phyloP scores from a whole-genome alignment of 257 asterid genomes.

The Solanum piurae region DNA sequence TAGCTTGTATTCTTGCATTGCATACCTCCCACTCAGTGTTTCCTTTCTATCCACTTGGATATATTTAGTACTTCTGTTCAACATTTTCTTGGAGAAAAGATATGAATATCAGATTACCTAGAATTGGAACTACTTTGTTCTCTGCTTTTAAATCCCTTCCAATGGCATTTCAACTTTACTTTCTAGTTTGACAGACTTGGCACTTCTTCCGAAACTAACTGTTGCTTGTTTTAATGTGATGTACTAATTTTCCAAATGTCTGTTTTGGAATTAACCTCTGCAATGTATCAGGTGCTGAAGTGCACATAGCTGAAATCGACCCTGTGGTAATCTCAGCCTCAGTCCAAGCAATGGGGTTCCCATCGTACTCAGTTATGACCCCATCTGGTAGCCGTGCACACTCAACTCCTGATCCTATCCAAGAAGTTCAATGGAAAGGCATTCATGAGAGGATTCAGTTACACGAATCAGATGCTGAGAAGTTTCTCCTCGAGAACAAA shows the following conservation, averaged over 20 bases:
- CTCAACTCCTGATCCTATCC: slow-evolving; percentile 24
- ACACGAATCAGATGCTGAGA: slow-evolving; percentile 63
- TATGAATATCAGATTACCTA: neutral
- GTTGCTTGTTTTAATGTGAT: neutral
- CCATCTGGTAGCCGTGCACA: slow-evolving; percentile 34
- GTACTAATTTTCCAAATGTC: neutral
- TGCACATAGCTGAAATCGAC: slow-evolving; percentile 71
- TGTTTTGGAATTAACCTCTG: neutral
- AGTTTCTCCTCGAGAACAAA: slow-evolving; percentile 42
- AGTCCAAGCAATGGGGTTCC: slow-evolving; percentile 81
- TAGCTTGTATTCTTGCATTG: neutral
- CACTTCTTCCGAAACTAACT: neutral
- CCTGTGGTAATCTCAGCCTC: slow-evolving; percentile 84
- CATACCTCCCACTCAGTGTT: neutral
- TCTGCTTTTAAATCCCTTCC: neutral
- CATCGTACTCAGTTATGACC: slow-evolving; percentile 48
- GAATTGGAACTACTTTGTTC: neutral
- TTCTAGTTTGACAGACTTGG: neutral
- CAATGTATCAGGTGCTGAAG: slow-evolving; percentile 48
- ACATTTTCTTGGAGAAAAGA: neutral
- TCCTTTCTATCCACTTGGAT: neutral
- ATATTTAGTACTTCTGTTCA: neutral
- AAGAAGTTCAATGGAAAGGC: slow-evolving; percentile 66
- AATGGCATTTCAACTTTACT: neutral
- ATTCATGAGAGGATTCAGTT: slow-evolving; percentile 58